Percentiles rank a stretch among this genome's conserved stretches.
phyloP scores from a whole-genome alignment of 805 yeast genomes.

The Schizosaccharomyces japonicus region DNA sequence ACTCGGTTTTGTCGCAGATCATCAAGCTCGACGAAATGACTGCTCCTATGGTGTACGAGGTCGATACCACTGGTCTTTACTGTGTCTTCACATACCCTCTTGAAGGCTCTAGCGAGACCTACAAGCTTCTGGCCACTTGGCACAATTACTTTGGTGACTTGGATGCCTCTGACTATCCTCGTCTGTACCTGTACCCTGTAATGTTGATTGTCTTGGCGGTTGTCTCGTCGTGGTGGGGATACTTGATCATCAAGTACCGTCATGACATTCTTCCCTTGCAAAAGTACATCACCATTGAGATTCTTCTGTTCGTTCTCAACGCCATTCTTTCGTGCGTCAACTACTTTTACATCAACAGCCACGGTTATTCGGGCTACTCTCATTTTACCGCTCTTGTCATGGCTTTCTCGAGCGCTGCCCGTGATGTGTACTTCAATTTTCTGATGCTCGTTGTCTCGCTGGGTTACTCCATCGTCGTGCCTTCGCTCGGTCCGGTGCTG shows the following conservation, averaged over 20 bases:
- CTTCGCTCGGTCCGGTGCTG: conserved; percentile 65
- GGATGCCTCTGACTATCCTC: conserved; percentile 76
- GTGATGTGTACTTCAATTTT: conserved; percentile 72
- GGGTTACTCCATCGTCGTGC: conserved; percentile 86
- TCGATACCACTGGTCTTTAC: conserved; percentile 66
- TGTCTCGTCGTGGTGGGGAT: conserved; percentile 58
- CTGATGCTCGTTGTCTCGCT: conserved; percentile 59
- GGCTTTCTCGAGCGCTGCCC: conserved; percentile 54
- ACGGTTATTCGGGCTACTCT: conserved; percentile 30
- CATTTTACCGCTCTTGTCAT: conserved; percentile 55
- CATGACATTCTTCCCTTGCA: conserved; percentile 75
- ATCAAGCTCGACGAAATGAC: conserved; percentile 11
- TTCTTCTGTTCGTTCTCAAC: conserved; percentile 50
- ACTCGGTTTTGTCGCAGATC: conserved; percentile 8
- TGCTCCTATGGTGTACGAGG: conserved; percentile 29
- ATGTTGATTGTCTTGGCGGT: conserved; percentile 65
- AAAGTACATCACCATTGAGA: conserved; percentile 65
- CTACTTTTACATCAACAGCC: conserved; percentile 55
- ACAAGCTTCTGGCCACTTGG: conserved; percentile 49
- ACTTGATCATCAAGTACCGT: conserved; percentile 64
- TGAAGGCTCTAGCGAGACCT: conserved; percentile 14
- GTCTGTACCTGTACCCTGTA: conserved; percentile 68
- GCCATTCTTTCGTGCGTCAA: conserved; percentile 77
- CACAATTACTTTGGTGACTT: conserved; percentile 81
- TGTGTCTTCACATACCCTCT: conserved; percentile 56